Conservation (phyloP, 2,329 filamentous ascomycete genomes). For the Emericellopsis atlantica region DNA sequence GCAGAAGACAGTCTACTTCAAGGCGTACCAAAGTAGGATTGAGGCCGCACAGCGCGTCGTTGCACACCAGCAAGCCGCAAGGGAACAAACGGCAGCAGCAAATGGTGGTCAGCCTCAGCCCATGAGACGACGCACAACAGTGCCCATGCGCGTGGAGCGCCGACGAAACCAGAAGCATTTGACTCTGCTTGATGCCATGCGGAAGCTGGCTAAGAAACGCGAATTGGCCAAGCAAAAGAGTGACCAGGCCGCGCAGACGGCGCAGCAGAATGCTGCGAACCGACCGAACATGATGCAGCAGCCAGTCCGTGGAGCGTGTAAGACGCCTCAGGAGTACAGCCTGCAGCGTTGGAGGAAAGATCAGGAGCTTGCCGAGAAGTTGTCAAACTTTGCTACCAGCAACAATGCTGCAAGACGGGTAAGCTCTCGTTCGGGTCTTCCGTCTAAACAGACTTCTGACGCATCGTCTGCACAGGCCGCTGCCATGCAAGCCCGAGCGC, state of each 20-base stretch:
- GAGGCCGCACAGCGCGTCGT: constrained; percentile 45
- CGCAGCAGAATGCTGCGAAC: constrained; percentile 70
- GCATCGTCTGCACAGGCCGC: constrained; percentile 17
- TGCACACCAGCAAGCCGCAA: constrained; percentile 37
- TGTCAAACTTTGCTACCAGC: constrained; percentile 42
- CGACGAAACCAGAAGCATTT: constrained; percentile 78
- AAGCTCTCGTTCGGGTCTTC: constrained; percentile 11
- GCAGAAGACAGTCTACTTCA: constrained; percentile 92
- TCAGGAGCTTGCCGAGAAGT: constrained; percentile 48
- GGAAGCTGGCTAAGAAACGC: constrained; percentile 87
- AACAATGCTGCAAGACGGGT: constrained; percentile 48
- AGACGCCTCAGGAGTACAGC: constrained; percentile 86
- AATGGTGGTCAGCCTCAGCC: constrained; percentile 16
- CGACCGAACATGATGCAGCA: constrained; percentile 44
- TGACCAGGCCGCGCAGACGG: constrained; percentile 63
- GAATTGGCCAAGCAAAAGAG: constrained; percentile 70
- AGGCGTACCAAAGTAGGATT: constrained; percentile 50
- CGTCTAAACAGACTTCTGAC: too few relatives aligned
- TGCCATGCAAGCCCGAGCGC: constrained; percentile 31
- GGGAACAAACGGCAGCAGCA: constrained; percentile 34
- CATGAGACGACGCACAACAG: constrained; percentile 56
- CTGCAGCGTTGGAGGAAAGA: constrained; percentile 81
- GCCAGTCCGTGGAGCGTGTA: constrained; percentile 27
- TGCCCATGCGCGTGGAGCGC: constrained; percentile 75
- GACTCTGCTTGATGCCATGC: constrained; percentile 84